Evolutionary conservation across 257 asterid species (phyloP), one percentile per base, ranked within the genome.

Genomic region (Craterostigma plantagineum): DNA sequence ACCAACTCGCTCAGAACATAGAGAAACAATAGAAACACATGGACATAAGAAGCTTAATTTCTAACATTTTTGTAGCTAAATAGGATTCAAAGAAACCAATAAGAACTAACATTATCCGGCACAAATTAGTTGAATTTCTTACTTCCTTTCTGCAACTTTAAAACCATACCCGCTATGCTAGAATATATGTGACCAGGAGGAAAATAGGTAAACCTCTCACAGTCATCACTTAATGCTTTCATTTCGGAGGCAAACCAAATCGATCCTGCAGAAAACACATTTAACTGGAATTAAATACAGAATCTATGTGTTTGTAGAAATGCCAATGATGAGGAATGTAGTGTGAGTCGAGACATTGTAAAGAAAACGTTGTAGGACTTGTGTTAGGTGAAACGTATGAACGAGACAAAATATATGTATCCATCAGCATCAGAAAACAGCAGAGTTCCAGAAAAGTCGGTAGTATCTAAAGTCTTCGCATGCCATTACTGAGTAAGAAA

Each of bases 181-280:
- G 99, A 90, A 60, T 90, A 90, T 52, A 83, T 62, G 59, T 90
- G 95, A 12, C 96, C 99, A 2, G 99, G 99, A 56, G 70, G 94
- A 66, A 90, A 83, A 58, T 81, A 49, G 72, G 51, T 70, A 67
- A 90, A 90, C 46, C 86, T 57, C 73, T 90, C 99, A 59, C 99
- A 90, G 45, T 90, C 99, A 71, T 90, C 99, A 42, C 95, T 83
- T 49, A 90, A 53, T 52, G 99, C 99, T 60, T 90, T 90, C 99
- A 90, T 90, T 73, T 90, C 99, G 34, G 99, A 90, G 49, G 99
- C 85, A 69, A 90, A 76, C 99, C 99, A 90, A 46, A 78, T 65
- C 13, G 99, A 90, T 47, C 99, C 98, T 87, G 82, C 70, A 71
- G 62, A 69, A n/a, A n/a, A 7, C 37, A 35, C 43, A 42, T 12